A percentile compares a stretch with the other conserved stretches of the same genome.
Evolutionary conservation across 1,284 basidiomycete species (phyloP).

Genomic region (Ceratobasidium sp.): DNA sequence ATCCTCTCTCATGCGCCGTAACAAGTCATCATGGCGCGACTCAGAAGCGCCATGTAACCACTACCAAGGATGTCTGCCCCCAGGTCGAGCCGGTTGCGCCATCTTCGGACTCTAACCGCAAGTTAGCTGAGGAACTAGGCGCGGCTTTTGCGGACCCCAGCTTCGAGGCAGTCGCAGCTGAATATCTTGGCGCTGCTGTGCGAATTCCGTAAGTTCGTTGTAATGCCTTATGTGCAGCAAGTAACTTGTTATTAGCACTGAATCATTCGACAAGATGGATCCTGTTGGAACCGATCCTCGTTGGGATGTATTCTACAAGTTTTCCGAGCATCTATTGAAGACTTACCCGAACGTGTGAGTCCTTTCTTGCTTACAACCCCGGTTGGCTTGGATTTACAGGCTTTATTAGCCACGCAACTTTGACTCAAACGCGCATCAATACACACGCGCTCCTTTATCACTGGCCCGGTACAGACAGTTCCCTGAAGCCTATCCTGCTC

Average conservation of each 20-base stretch:
- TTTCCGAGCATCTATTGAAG: constrained; percentile 57
- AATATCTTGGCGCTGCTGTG: constrained; percentile 45
- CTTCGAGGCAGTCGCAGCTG: constrained; percentile 42
- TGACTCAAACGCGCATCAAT: constrained; percentile 60
- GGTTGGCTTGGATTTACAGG: not conserved
- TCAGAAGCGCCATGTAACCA: not conserved
- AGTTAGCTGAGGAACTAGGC: constrained; percentile 25
- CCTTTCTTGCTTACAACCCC: constrained; percentile 30
- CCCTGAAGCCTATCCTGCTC: constrained; percentile 59
- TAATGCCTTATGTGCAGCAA: not conserved
- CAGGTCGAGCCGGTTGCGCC: constrained; percentile 30
- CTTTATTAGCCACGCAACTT: constrained; percentile 51
- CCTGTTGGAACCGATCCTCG: constrained; percentile 55
- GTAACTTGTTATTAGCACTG: constrained; percentile 51
- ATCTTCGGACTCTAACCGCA: constrained; percentile 19
- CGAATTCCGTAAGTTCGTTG: constrained; percentile 41
- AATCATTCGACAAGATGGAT: constrained; percentile 60
- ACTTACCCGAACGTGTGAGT: constrained; percentile 57
- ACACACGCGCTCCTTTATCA: constrained; percentile 61
- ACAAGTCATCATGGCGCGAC: not conserved
- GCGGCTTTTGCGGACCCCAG: constrained; percentile 31
- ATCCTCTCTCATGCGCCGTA: constrained; percentile 33
- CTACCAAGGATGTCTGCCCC: constrained; percentile 11
- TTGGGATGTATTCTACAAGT: constrained; percentile 57
- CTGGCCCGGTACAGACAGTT: constrained; percentile 58